Evolutionary conservation across 768 basidiomycete genomes (phyloP).

Genomic region (Myochromella boudieri): DNA sequence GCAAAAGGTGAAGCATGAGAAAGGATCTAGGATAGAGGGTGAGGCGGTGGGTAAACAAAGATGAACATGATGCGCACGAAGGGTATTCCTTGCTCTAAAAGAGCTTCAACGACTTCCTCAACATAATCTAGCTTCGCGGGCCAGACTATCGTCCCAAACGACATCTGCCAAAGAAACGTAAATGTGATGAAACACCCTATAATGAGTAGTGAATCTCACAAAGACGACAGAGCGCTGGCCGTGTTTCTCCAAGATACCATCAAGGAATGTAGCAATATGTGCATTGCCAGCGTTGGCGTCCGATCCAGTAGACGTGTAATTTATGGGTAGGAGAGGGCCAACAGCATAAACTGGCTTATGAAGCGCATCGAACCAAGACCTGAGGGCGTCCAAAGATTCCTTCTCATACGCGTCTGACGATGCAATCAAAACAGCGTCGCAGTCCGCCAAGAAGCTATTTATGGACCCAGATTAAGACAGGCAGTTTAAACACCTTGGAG

Average conservation of each 20-base stretch:
- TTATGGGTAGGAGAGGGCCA: constrained; percentile 20
- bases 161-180: constrained; percentile 1
- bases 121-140: constrained; percentile 12
- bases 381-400: constrained; percentile 12
- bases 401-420: constrained; percentile 17
- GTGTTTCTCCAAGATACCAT: constrained; percentile 1
- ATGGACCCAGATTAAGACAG: neutral
- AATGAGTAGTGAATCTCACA: constrained; percentile 12
- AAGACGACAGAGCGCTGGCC: constrained; percentile 20
- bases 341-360: constrained; percentile 15
- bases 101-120: constrained; percentile 13
- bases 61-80: constrained; percentile 11
- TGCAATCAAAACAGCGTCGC: constrained; percentile 16
- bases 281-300: constrained; percentile 2
- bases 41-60: too few species aligned
- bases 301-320: neutral
- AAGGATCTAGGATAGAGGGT: constrained; percentile 9
- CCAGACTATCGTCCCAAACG: constrained; percentile 16
- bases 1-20: constrained; percentile 19
- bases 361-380: constrained; percentile 13
- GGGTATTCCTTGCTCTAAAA: constrained; percentile 16
- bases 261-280: constrained; percentile 14
- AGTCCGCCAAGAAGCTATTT: constrained; percentile 3
- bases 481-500: neutral
- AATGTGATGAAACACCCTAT: neutral